These are phyloP conservation scores for Oropetium thomaeum DNA, from an alignment of 176 grass and related monocot genomes.

Conservation along the genomic window DNA sequence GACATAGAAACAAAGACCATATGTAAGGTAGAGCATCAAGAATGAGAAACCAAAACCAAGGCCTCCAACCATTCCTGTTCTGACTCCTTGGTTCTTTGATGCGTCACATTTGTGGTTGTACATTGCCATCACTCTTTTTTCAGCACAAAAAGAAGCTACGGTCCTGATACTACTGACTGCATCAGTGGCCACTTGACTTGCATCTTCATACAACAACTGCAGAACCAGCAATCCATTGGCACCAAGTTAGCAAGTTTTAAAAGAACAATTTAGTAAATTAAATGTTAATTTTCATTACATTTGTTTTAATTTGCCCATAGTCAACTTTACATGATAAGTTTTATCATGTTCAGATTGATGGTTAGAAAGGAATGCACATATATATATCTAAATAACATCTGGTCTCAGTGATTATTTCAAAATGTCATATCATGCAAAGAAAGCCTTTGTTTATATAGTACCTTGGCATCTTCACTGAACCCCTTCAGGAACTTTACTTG, in stretches of 20 bases:
- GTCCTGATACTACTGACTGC: slow-evolving; percentile 74
- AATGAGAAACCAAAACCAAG: slow-evolving; percentile 80
- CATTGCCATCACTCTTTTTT: slow-evolving; percentile 54
- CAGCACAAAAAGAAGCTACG: slow-evolving; percentile 70
- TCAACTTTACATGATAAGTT: neutral
- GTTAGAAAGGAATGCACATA: neutral
- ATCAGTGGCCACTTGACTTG: slow-evolving; percentile 79
- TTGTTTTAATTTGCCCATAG: neutral
- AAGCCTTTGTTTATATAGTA: slow-evolving; percentile 29
- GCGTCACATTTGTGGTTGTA: slow-evolving; percentile 71
- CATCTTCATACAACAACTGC: slow-evolving; percentile 77
- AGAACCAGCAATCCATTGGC: slow-evolving; percentile 5
- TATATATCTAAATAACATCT: neutral
- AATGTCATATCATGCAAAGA: neutral
- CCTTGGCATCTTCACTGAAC: slow-evolving; percentile 81
- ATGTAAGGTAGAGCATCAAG: slow-evolving; percentile 60
- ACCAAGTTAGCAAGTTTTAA: neutral
- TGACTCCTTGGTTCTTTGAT: slow-evolving; percentile 58
- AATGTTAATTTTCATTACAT: neutral
- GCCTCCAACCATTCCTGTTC: slow-evolving; percentile 60
- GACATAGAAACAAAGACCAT: slow-evolving; percentile 74
- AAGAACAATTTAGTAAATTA: slow-evolving; percentile 12
- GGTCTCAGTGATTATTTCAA: slow-evolving; percentile 8
- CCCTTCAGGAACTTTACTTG: slow-evolving; percentile 84
- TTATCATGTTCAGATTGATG: neutral